Evolutionary conservation across 352 stramenopile species (phyloP).

Genomic region (Phytophthora kernoviae): DNA sequence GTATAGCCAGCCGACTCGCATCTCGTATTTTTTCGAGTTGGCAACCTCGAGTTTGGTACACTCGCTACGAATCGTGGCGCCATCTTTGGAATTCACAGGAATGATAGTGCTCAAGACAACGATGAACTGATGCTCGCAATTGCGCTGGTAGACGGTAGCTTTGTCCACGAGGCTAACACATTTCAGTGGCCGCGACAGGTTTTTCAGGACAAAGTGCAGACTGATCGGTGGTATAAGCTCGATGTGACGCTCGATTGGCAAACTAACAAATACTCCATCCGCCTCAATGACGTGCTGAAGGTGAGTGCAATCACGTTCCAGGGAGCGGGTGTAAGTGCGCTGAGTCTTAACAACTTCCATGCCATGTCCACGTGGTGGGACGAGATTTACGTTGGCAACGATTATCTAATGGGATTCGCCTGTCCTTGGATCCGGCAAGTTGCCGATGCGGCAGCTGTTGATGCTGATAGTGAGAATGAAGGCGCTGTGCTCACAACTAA

Average conservation of each 20-base stretch:
- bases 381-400: conserved; percentile 94
- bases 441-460: conserved; percentile 2
- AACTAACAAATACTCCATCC: conserved; percentile 79
- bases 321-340: conserved; percentile 36
- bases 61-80: conserved; percentile 60
- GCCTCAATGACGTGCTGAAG: conserved; percentile 91
- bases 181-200: conserved; percentile 53
- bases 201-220: conserved; percentile 63
- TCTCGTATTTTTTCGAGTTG: conserved; percentile 84
- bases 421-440: conserved; percentile 66
- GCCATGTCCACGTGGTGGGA: conserved; percentile 93
- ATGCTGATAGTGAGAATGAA: conserved; percentile 21
- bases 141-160: conserved; percentile 66
- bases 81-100: conserved; percentile 56
- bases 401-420: conserved; percentile 90
- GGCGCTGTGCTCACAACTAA: conserved; percentile 48
- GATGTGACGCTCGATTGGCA: conserved; percentile 93
- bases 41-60: conserved; percentile 43
- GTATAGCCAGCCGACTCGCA: conserved; percentile 43
- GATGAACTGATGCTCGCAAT: conserved; percentile 71
- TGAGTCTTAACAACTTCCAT: conserved; percentile 88
- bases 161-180: conserved; percentile 76
- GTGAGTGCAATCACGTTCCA: conserved; percentile 66
- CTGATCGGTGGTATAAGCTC: conserved; percentile 94
- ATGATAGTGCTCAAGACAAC: conserved; percentile 30